Conservation (phyloP, 2,329 filamentous ascomycete genomes). For the Sporothrix pseudoabietina region DNA sequence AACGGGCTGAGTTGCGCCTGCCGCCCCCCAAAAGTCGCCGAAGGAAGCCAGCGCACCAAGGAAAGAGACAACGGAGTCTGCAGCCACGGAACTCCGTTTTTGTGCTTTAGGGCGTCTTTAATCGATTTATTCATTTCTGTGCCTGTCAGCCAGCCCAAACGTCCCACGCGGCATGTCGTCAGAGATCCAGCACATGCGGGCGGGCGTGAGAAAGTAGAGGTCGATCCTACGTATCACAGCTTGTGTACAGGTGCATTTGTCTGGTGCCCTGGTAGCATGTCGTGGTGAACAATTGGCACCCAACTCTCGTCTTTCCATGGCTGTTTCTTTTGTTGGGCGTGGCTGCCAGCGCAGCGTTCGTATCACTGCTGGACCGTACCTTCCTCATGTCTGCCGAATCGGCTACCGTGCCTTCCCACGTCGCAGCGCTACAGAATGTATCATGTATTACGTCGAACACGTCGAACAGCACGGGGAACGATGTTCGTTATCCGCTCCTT, state of each 20-base stretch:
- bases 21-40: conserved; percentile 13
- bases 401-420: conserved; percentile 16
- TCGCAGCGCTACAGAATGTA: conserved; percentile 1
- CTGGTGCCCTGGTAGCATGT: neutral
- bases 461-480: neutral
- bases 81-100: neutral
- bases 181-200: conserved; percentile 25
- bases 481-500: neutral
- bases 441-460: neutral
- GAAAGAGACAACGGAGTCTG: neutral
- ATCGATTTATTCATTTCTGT: neutral
- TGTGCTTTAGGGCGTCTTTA: no score
- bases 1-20: conserved; percentile 7
- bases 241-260: neutral
- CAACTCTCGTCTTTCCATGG: neutral
- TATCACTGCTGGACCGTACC: neutral
- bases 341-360: conserved; percentile 9
- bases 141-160: conserved; percentile 17
- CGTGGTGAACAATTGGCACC: neutral
- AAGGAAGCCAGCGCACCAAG: conserved; percentile 18
- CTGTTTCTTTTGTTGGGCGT: neutral
- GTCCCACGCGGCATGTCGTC: conserved; percentile 29
- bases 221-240: neutral
- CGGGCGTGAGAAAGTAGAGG: neutral
- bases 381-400: neutral